phyloP scores from a whole-genome alignment of 352 stramenopile genomes.

The Phytophthora agathidicida region DNA sequence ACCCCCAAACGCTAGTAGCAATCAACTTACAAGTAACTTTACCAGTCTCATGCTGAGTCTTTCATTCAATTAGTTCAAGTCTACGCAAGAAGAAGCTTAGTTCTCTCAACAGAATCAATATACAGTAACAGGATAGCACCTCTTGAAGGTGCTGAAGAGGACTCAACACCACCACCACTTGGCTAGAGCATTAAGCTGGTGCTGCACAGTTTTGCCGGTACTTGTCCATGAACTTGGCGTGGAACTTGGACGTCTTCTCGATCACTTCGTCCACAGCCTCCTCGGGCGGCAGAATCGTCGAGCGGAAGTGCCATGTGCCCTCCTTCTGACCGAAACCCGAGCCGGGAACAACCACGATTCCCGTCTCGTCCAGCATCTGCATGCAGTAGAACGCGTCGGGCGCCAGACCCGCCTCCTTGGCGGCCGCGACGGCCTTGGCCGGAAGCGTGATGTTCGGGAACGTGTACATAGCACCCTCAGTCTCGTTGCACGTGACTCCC shows the following conservation, averaged over 20 bases:
- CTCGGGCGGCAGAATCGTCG: slow-evolving; percentile 98
- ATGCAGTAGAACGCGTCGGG: slow-evolving; percentile 98
- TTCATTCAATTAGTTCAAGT: slow-evolving; percentile 16
- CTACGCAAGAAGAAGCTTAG: not conserved
- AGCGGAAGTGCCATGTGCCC: slow-evolving; percentile 98
- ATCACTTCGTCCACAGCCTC: slow-evolving; percentile 96
- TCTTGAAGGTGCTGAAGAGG: not conserved
- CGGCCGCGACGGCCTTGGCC: slow-evolving; percentile 82
- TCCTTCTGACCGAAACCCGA: slow-evolving; percentile 97
- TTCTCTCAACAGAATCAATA: slow-evolving; percentile 5
- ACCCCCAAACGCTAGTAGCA: slow-evolving; percentile 33
- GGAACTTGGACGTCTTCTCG: slow-evolving; percentile 94
- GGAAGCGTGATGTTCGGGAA: slow-evolving; percentile 96
- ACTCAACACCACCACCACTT: slow-evolving; percentile 1
- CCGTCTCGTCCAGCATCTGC: slow-evolving; percentile 95
- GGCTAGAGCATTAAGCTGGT: slow-evolving; percentile 2
- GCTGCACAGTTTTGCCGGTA: slow-evolving; percentile 60
- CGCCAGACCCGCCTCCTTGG: slow-evolving; percentile 71
- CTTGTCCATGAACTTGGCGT: slow-evolving; percentile 94
- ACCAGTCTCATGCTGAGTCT: slow-evolving; percentile 12
- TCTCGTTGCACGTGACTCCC: slow-evolving; percentile 96
- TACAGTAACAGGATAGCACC: slow-evolving; percentile 3
- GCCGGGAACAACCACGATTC: slow-evolving; percentile 98
- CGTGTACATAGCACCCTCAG: slow-evolving; percentile 98
- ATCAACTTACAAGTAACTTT: slow-evolving; percentile 11